These are phyloP conservation scores for Zygoascus ofunaensis DNA, from an alignment of 805 yeast species.

Conservation along the genomic window DNA sequence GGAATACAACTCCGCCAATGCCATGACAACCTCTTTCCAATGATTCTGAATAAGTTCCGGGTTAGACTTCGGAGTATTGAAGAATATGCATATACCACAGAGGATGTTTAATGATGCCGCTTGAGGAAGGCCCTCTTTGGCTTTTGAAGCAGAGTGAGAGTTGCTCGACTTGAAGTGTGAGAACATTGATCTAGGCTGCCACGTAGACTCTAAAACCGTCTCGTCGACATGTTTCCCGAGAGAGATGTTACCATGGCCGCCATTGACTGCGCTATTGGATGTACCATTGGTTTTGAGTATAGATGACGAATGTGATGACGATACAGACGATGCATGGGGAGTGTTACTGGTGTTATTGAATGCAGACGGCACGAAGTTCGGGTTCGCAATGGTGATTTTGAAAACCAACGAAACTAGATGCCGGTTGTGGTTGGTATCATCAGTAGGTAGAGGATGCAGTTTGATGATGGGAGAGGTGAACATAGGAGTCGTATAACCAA, in stretches of 20 bases:
- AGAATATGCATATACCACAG: slow-evolving; percentile 16
- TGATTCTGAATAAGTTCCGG: slow-evolving; percentile 12
- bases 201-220: slow-evolving; percentile 2
- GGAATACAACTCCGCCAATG: slow-evolving; percentile 15
- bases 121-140: neutral
- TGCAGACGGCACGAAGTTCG: neutral
- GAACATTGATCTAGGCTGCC: slow-evolving; percentile 9
- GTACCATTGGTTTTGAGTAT: neutral
- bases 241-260: neutral
- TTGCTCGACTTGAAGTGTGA: neutral
- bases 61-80: slow-evolving; percentile 9
- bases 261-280: neutral
- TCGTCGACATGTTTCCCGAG: slow-evolving; percentile 1
- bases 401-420: slow-evolving; percentile 19
- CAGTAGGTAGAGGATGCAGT: slow-evolving; percentile 16
- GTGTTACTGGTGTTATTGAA: neutral
- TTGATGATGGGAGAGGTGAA: slow-evolving; percentile 17
- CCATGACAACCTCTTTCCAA: slow-evolving; percentile 22
- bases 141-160: neutral
- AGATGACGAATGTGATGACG: neutral
- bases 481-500: slow-evolving; percentile 19
- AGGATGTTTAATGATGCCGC: slow-evolving; percentile 11
- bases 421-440: neutral
- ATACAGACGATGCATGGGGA: neutral
- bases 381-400: slow-evolving; percentile 11